Base-by-base conservation (phyloP, 2,329 filamentous ascomycete genomes). In the Aspergillus melleus region DNA sequence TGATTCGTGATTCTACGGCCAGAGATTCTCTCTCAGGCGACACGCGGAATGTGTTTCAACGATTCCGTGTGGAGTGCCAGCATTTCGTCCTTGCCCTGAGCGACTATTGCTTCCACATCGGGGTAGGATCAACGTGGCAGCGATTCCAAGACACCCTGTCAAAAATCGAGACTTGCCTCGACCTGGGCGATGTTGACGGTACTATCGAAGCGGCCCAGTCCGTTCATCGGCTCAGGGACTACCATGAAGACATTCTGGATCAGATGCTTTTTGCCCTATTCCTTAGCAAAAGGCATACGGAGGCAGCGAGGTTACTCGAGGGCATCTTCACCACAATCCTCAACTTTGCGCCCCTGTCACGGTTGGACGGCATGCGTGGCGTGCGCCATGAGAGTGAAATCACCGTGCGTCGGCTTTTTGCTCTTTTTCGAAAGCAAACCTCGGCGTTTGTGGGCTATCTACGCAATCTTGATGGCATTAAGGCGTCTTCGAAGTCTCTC, bases 71-170 rank as follows among this genome's bases (percentile, higher is more conserved):
- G 42, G 90, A 96, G 70, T 88, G 91, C 0, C 88, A 91, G 55
- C 89, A 95, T 72, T 93, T 98, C 65, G 82, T 96, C 24, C 83
- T 85, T 0, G 85, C 85, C 10, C 75, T 97, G 0, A 85, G 87
- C 44, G 84, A 88, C 1, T 95, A 97, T 70, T 90, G 93, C 67
- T 89, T 96, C 63, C 90, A 94, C 59, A 84, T 87, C 0, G 92
- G 89, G 1, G 88, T 98, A 54, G 84, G 84, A 8, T 81, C 83
- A 16, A 86, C 88, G 0, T 98, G 94, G 93, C 79, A 78, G 22
- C 78, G 80, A 0, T 94, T 97, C 61, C 85, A 90, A 52, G 70
- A 71, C 0, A 89, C 86, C 65, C 79, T 97, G 0, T 80, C 86
- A 26, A 80, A 78, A 9, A 81, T 95, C 14, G 84, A 94, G 72